Evolutionary conservation across 768 basidiomycete genomes (phyloP), one percentile per base, ranked within the genome.

Genomic region (Suillus cothurnatus): DNA sequence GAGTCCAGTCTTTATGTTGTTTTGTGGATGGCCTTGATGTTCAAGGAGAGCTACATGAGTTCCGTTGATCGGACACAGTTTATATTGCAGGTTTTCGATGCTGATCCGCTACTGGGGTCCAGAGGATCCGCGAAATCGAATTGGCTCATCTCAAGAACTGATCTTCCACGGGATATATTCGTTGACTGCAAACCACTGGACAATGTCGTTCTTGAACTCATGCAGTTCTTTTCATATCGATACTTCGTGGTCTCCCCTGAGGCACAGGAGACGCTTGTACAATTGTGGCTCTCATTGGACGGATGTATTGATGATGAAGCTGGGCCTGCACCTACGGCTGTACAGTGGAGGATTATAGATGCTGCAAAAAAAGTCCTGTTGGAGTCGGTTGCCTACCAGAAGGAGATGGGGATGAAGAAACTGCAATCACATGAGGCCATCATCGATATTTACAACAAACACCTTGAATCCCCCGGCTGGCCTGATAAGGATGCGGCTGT

Each of bases 11-110:
- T 64, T 5, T 64, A 36, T 2, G 32, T 64, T 4, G 15, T 64
- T 6, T 34, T 64, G 23, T 64, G 56, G 63, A 49, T 31, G 2
- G 8, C 41, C 6, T 17, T 64, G 2, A 64, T 28, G 56, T 58
- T 0, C 47, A 49, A 3, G 47, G 47, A 26, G 47, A 49, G 14
- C 23, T 9, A 7, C 47, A 49, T 49, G 23, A 9, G 1, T 6
- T 1, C 0, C 47, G 1, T 49, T 49, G 47, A 14, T 0, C 23
- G 23, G 47, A 49, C 23, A n/a, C n/a, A 49, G 6, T 49, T 49
- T 1, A 49, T 49, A 0, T 0, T 7, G 47, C 47, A 49, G 47
- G 2, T 49, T 3, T 49, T 49, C 2, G 23, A 49, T 0, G 14
- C 47, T 49, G 47, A 49, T 49, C 23, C 6, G 3, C 1, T 49